Percentiles rank a stretch among this genome's conserved stretches.
These are phyloP conservation scores for Penicillium canariense DNA, from an alignment of 495 filamentous ascomycete species.

Conservation along the genomic window DNA sequence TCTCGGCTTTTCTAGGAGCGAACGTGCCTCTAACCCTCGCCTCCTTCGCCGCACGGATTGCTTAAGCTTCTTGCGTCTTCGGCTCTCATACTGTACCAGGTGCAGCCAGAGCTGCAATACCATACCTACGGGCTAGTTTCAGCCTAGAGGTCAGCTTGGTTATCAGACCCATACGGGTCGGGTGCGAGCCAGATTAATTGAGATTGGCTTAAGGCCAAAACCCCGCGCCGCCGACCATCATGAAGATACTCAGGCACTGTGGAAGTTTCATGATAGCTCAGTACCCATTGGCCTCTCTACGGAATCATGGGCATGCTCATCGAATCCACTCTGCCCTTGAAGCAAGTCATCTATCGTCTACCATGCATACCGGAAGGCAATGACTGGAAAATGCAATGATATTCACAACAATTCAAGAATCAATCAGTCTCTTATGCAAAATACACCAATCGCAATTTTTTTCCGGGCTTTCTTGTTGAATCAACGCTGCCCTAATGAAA, in stretches of 20 bases:
- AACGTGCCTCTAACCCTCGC: too few relatives aligned
- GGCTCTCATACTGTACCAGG: not conserved
- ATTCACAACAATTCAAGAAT: conserved; percentile 4
- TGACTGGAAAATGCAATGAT: not conserved
- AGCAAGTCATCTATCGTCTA: not conserved
- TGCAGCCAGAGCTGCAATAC: not conserved
- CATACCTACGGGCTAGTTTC: too few relatives aligned
- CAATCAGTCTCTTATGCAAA: conserved; percentile 6
- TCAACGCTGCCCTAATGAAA: conserved; percentile 10
- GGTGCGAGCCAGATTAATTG: not conserved
- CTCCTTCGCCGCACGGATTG: not conserved
- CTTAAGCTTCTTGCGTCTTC: not conserved
- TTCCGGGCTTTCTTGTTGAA: conserved; percentile 10
- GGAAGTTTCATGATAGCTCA: not conserved
- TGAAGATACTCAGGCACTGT: not conserved
- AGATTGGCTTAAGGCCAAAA: not conserved
- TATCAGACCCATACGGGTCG: not conserved
- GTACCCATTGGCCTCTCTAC: not conserved
- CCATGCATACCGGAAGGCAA: not conserved
- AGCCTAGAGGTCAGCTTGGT: not conserved
- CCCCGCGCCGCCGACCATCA: not conserved
- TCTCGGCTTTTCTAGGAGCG: not conserved
- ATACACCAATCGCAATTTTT: not conserved
- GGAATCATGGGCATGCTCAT: not conserved
- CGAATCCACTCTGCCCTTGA: not conserved